A percentile compares a stretch with the other conserved stretches of the same genome.
phyloP scores from a whole-genome alignment of 352 stramenopile genomes.

The Globisporangium mamillatum region DNA sequence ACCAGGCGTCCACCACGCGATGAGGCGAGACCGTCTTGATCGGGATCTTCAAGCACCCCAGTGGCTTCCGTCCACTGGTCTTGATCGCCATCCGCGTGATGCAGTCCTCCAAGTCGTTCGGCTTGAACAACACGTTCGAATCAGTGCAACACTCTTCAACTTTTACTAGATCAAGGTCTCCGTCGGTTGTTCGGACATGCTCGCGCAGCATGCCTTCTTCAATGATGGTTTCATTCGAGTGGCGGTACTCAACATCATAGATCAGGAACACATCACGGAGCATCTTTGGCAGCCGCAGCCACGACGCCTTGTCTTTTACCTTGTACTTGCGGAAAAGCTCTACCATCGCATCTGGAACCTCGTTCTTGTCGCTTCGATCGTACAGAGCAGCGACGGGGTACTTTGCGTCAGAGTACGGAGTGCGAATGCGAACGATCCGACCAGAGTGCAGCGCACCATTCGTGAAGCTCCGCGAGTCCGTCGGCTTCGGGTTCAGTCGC shows the following conservation, averaged over 20 bases:
- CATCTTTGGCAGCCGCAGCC: slow-evolving; percentile 39
- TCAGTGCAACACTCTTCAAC: slow-evolving; percentile 58
- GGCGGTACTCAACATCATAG: slow-evolving; percentile 67
- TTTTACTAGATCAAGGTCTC: slow-evolving; percentile 55
- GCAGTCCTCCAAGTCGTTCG: slow-evolving; percentile 63
- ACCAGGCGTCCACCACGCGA: slow-evolving; percentile 62
- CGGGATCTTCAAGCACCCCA: slow-evolving; percentile 64
- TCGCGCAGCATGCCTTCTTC: slow-evolving; percentile 63
- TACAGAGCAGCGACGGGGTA: slow-evolving; percentile 46
- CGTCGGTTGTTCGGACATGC: slow-evolving; percentile 48
- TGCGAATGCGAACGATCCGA: slow-evolving; percentile 48
- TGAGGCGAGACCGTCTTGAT: slow-evolving; percentile 61
- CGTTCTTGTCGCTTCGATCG: slow-evolving; percentile 26
- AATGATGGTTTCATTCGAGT: slow-evolving; percentile 54
- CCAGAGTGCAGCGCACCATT: slow-evolving; percentile 46
- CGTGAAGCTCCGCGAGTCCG: slow-evolving; percentile 41
- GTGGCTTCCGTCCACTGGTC: slow-evolving; percentile 38
- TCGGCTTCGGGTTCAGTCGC: slow-evolving; percentile 42
- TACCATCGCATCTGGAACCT: slow-evolving; percentile 31
- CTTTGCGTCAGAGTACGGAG: slow-evolving; percentile 48
- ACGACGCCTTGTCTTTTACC: slow-evolving; percentile 49
- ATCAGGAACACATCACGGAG: slow-evolving; percentile 65
- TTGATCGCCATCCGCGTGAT: slow-evolving; percentile 53
- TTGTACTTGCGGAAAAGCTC: slow-evolving; percentile 47
- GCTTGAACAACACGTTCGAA: slow-evolving; percentile 61